A percentile compares a stretch with the other conserved stretches of the same genome.
Conservation (phyloP, 1,284 basidiomycete species). For the Phylloporus sp. region DNA sequence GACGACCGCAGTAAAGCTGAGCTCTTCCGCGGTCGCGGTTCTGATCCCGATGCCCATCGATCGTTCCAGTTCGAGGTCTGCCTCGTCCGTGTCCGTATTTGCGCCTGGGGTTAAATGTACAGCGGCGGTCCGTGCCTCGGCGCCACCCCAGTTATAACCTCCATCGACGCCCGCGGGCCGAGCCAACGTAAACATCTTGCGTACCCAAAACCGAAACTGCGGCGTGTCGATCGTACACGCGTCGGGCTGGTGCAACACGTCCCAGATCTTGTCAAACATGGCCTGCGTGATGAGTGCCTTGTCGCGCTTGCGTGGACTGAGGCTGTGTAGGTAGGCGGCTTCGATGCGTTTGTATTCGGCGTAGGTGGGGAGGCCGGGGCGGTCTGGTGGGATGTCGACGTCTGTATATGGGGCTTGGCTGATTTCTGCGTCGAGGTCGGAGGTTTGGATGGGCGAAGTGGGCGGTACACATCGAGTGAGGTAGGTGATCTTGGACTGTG, state of each 20-base stretch:
- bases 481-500: background rate
- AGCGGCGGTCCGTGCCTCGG: background rate
- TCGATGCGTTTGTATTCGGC: constrained; percentile 60
- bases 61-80: constrained; percentile 23
- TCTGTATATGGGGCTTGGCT: background rate
- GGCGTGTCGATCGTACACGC: constrained; percentile 50
- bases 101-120: background rate
- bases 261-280: constrained; percentile 72
- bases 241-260: constrained; percentile 57
- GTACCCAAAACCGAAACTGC: constrained; percentile 80
- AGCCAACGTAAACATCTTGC: constrained; percentile 72
- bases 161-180: constrained; percentile 18
- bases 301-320: constrained; percentile 59
- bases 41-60: constrained; percentile 20
- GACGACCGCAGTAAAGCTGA: constrained; percentile 43
- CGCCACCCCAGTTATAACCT: background rate
- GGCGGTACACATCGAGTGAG: background rate
- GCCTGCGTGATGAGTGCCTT: constrained; percentile 73
- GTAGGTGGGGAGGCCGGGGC: constrained; percentile 58
- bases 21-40: constrained; percentile 1
- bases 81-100: constrained; percentile 13
- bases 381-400: constrained; percentile 30
- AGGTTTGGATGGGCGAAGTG: constrained; percentile 3
- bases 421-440: background rate
- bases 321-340: constrained; percentile 54